Evolutionary conservation across 768 basidiomycete genomes (phyloP).

Genomic region (Dictyophora rubrovolvata): DNA sequence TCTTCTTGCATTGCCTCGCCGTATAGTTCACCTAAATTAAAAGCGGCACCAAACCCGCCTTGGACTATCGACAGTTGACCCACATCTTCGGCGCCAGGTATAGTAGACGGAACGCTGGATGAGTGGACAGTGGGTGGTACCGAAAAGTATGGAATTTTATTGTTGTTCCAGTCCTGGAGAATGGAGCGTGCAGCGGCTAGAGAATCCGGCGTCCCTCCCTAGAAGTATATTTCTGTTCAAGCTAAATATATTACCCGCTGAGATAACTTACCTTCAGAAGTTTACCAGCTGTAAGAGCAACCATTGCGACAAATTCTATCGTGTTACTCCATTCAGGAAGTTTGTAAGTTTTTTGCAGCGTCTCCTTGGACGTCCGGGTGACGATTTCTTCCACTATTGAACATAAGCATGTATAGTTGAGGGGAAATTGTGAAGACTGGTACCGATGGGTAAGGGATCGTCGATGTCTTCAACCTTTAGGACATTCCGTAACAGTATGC

Average conservation of each 20-base stretch:
- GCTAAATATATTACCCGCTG: background rate
- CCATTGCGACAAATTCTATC: constrained; percentile 82
- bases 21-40: constrained; percentile 74
- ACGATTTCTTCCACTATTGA: constrained; percentile 78
- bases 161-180: constrained; percentile 88
- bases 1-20: constrained; percentile 38
- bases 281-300: constrained; percentile 73
- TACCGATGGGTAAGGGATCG: constrained; percentile 84
- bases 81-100: constrained; percentile 68
- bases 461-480: constrained; percentile 84
- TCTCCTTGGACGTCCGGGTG: constrained; percentile 52
- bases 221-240: background rate
- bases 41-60: constrained; percentile 57
- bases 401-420: background rate
- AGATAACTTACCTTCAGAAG: constrained; percentile 56
- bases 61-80: constrained; percentile 73
- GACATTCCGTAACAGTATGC: constrained; percentile 74
- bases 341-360: constrained; percentile 78
- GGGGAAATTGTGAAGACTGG: constrained; percentile 18
- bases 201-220: constrained; percentile 90
- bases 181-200: constrained; percentile 73
- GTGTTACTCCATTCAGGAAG: constrained; percentile 65
- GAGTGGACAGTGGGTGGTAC: constrained; percentile 70
- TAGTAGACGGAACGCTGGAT: constrained; percentile 54
- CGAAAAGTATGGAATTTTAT: constrained; percentile 88